Evolutionary conservation across 2,329 filamentous ascomycete species (phyloP), one percentile per base, ranked within the genome.

Genomic region (Pseudogymnoascus sp.): DNA sequence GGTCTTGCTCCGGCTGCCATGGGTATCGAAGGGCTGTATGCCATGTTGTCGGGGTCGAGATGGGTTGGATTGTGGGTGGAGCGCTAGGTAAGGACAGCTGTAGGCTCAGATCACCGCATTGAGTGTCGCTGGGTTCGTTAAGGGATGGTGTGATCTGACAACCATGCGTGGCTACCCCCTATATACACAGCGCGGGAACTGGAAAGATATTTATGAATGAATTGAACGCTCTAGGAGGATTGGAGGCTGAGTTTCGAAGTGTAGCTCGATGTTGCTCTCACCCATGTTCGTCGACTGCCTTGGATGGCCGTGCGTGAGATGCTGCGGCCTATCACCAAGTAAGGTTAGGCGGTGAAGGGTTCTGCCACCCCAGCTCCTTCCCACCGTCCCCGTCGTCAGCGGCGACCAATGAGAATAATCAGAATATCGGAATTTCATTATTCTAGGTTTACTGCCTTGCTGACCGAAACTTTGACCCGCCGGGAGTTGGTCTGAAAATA

Each of bases 1-100:
- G 76, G 73, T 66, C 76, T 78, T 68, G 73, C 71, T 61, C 72
- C 73, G 37, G 71, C 70, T n/a, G 57, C 32, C 57, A 58, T 58
- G 11, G 35, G 57, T 25, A 58, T 58, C 12, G 57, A 58, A 58
- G 57, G 57, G 20, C 11, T 54, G 3, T 54, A 54, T 54, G 47
- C 30, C 47, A 54, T 54, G 47, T 32, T 54, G 25, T 54, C 28
- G 47, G 25, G 9, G 28, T 54, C 47, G 47, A 54, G 47, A 14
- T 54, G 9, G 18, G 9, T 54, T 28, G 47, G 47, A 32, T 54
- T n/a, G 47, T 54, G n/a, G 28, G n/a, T 32, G 5, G 8, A 20
- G 47, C 47, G 16, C 25, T 32, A 18, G 47, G 47, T 12, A 32
- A 54, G 47, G 47, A 54, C 47, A 54, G n/a, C 14, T 54, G 47